Conservation (phyloP, 306 rosid species). For the Prosopis cineraria region DNA sequence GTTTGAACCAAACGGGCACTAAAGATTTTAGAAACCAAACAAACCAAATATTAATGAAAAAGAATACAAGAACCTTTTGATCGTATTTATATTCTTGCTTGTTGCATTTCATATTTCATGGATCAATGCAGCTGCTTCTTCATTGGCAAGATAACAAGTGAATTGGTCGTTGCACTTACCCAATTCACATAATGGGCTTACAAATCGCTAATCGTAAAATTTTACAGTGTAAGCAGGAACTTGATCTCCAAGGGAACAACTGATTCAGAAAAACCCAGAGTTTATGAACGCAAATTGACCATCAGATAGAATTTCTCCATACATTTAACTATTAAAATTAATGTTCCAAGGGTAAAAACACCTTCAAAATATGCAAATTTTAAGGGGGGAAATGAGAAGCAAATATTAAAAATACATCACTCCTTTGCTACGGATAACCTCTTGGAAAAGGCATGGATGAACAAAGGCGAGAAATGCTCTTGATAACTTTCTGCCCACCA, state of each 20-base stretch:
- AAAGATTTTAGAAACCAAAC: too few relatives aligned
- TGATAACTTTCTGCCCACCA: conserved; percentile 40
- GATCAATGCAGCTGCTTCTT: neutral
- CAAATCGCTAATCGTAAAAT: neutral
- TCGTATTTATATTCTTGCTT: too few relatives aligned
- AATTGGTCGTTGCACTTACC: neutral
- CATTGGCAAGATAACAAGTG: neutral
- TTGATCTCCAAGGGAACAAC: neutral
- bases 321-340: conserved; percentile 72
- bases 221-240: neutral
- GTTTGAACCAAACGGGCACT: too few relatives aligned
- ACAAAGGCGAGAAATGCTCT: conserved; percentile 42
- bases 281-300: conserved; percentile 56
- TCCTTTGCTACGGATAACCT: conserved; percentile 73
- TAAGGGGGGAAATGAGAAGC: conserved; percentile 13
- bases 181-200: neutral
- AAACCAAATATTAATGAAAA: too few relatives aligned
- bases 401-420: conserved; percentile 56
- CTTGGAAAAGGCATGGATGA: conserved; percentile 55
- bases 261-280: conserved; percentile 1
- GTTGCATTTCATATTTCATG: neutral
- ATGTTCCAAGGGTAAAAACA: conserved; percentile 52
- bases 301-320: conserved; percentile 53
- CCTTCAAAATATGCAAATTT: conserved; percentile 48
- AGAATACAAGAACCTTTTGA: too few relatives aligned